Conservation (phyloP, 176 grass and related monocot genomes). For the Carex kokanica region DNA sequence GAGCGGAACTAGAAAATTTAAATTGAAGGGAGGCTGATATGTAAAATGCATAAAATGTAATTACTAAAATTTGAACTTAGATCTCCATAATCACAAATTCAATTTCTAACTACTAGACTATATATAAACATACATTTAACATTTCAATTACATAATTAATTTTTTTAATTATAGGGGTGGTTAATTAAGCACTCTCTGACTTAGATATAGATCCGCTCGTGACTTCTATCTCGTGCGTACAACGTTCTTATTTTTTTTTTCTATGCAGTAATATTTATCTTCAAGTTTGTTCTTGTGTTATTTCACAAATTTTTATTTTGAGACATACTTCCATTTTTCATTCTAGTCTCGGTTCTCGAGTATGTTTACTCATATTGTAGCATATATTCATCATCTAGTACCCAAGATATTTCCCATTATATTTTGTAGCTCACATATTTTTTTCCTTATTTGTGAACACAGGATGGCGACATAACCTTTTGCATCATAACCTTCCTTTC, state of each 20-base stretch:
- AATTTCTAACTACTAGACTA: no score
- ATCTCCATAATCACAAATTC: no score
- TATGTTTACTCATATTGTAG: neutral
- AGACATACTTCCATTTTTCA: neutral
- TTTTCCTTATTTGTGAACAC: neutral
- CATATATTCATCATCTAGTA: neutral
- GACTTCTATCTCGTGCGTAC: neutral
- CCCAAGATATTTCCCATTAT: neutral
- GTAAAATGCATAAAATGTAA: no score
- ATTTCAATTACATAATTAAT: no score
- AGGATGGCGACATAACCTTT: neutral
- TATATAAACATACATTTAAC: no score
- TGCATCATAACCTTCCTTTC: no score
- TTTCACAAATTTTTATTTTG: neutral
- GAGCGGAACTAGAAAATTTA: no score
- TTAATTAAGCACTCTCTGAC: no score
- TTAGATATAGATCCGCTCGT: no score
- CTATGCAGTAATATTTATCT: neutral
- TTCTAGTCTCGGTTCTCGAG: neutral
- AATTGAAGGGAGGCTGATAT: no score
- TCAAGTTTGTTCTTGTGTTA: neutral
- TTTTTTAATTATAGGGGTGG: no score
- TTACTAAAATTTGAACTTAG: no score
- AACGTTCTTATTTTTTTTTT: neutral
- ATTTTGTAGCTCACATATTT: neutral